Conservation (phyloP, 163 green algal genomes). For the Coccomyxa subellipsoidea region DNA sequence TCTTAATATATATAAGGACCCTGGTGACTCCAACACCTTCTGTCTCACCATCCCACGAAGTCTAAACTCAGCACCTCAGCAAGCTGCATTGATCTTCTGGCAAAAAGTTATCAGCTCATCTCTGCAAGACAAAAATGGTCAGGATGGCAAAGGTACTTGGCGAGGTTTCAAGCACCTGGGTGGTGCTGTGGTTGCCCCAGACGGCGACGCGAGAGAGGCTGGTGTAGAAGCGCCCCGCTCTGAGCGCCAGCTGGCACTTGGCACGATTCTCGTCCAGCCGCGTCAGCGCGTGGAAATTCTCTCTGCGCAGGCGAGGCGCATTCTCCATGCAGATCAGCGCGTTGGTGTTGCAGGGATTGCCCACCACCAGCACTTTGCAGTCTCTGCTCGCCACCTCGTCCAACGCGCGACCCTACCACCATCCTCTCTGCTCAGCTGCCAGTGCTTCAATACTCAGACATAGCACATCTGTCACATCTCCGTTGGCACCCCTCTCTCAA, state of each 20-base stretch:
- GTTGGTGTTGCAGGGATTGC: slow-evolving; percentile 97
- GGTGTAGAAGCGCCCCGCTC: slow-evolving; percentile 84
- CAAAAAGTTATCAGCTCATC: too few relatives aligned
- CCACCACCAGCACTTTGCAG: slow-evolving; percentile 90
- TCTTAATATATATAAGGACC: too few relatives aligned
- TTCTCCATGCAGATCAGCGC: slow-evolving; percentile 74
- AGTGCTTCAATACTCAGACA: too few relatives aligned
- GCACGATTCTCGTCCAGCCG: slow-evolving; percentile 93
- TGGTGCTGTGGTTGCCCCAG: slow-evolving; percentile 94
- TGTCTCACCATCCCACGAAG: too few relatives aligned
- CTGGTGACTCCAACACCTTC: too few relatives aligned
- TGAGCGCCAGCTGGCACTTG: slow-evolving; percentile 90
- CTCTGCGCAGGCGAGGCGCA: slow-evolving; percentile 47
- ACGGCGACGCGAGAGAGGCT: slow-evolving; percentile 75
- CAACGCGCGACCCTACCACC: slow-evolving; percentile 69
- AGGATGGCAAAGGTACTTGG: too few relatives aligned
- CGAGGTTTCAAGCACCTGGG: too few relatives aligned
- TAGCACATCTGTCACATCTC: too few relatives aligned
- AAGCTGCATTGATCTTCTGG: too few relatives aligned
- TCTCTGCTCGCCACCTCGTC: slow-evolving; percentile 76
- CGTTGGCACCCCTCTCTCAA: not conserved
- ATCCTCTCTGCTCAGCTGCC: too few relatives aligned
- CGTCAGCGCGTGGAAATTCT: slow-evolving; percentile 79
- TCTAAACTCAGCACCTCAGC: too few relatives aligned
- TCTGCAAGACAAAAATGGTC: too few relatives aligned